These are phyloP conservation scores for Termitomyces sp. DNA, from an alignment of 768 basidiomycete genomes.

Conservation along the genomic window DNA sequence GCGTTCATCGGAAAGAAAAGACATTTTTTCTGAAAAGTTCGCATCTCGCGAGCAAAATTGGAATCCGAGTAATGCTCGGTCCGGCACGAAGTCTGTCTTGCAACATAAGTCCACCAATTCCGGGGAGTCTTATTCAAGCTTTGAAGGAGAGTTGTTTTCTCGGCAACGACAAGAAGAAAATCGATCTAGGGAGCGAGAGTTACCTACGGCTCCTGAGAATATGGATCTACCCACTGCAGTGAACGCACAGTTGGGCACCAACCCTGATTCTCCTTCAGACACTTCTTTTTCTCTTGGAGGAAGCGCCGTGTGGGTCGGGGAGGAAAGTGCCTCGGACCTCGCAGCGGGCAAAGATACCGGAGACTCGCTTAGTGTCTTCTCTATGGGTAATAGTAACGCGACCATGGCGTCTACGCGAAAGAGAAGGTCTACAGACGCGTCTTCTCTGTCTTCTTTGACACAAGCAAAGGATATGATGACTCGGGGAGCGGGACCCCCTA, in stretches of 20 bases:
- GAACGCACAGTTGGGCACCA: conserved; percentile 21
- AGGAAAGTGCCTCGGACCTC: conserved; percentile 56
- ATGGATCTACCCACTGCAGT: conserved; percentile 30
- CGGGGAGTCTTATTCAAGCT: conserved; percentile 59
- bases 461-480: conserved; percentile 34
- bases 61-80: conserved; percentile 18
- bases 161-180: conserved; percentile 32
- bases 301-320: conserved; percentile 81
- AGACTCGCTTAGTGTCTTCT: conserved; percentile 37
- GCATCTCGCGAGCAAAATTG: conserved; percentile 17
- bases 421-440: conserved; percentile 68
- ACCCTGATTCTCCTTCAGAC: conserved; percentile 58
- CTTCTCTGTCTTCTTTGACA: conserved; percentile 62
- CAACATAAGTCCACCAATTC: conserved; percentile 49
- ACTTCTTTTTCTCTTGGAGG: conserved; percentile 74
- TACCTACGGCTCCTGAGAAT: conserved; percentile 20
- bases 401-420: conserved; percentile 39
- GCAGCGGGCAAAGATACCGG: conserved; percentile 36
- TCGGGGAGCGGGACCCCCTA: conserved; percentile 26
- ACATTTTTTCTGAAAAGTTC: conserved; percentile 88
- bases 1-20: conserved; percentile 86
- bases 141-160: conserved; percentile 61
- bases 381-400: conserved; percentile 33
- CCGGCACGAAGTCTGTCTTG: conserved; percentile 20
- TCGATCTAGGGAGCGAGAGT: conserved; percentile 28